phyloP scores from a whole-genome alignment of 177 flowering plant species.

The Vitis hybrid region DNA sequence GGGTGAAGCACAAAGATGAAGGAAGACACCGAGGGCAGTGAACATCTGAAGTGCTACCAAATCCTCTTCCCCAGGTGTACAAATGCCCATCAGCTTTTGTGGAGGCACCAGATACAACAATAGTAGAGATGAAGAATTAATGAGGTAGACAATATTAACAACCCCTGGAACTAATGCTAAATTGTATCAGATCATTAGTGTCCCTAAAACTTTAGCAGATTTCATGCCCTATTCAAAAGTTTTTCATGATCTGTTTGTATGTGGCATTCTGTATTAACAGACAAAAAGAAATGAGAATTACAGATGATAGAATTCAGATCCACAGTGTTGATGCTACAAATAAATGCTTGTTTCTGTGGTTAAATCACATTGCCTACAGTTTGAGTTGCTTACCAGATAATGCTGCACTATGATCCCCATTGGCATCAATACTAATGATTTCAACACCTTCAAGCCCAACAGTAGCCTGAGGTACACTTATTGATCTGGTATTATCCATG shows the following conservation, averaged over 20 bases:
- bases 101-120: constrained; percentile 8
- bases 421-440: constrained; percentile 46
- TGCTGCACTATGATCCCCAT: constrained; percentile 94
- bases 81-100: constrained; percentile 60
- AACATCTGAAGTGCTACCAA: constrained; percentile 41
- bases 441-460: constrained; percentile 47
- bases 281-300: background rate
- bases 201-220: background rate
- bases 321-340: background rate
- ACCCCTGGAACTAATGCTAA: background rate
- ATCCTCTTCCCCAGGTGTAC: constrained; percentile 91
- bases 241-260: background rate
- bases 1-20: constrained; percentile 33
- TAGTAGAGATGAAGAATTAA: background rate
- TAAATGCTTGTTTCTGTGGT: background rate
- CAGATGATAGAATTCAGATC: background rate
- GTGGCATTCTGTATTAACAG: background rate
- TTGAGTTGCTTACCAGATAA: constrained; percentile 47
- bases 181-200: background rate
- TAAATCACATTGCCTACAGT: too few relatives aligned
- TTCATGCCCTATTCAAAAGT: background rate
- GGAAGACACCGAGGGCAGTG: constrained; percentile 36
- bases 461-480: constrained; percentile 50
- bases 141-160: background rate
- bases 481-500: constrained; percentile 34